Percentiles rank a stretch among this genome's conserved stretches.
These are phyloP conservation scores for Candida anglica DNA, from an alignment of 805 yeast species.

Conservation along the genomic window DNA sequence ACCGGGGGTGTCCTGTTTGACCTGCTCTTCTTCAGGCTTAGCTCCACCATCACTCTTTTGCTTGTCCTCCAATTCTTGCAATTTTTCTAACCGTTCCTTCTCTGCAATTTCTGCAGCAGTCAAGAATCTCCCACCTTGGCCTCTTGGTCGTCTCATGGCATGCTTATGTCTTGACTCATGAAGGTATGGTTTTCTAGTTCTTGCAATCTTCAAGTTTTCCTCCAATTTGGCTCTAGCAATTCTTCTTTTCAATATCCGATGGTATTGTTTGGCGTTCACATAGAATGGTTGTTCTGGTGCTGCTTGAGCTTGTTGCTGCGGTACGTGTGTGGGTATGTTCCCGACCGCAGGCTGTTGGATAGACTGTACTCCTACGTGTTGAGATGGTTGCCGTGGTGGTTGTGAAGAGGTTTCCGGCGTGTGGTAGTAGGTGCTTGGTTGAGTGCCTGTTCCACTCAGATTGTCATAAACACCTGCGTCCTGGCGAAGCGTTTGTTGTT, in stretches of 20 bases:
- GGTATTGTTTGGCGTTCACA: constrained; percentile 97
- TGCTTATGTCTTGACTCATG: constrained; percentile 98
- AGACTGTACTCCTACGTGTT: constrained; percentile 1
- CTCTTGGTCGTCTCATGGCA: constrained; percentile 98
- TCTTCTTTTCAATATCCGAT: constrained; percentile 87
- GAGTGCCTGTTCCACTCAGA: too few species aligned
- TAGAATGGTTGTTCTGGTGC: constrained; percentile 84
- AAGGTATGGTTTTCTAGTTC: constrained; percentile 88
- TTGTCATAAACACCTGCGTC: too few species aligned
- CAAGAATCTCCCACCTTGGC: constrained; percentile 95
- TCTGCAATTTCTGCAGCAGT: constrained; percentile 76
- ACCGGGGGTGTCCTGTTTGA: background rate
- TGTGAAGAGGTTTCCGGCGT: background rate
- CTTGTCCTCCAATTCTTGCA: constrained; percentile 29
- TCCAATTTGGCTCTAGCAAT: constrained; percentile 91
- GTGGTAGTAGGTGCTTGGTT: background rate
- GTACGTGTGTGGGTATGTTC: constrained; percentile 8
- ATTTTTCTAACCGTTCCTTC: constrained; percentile 36
- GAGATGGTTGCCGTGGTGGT: constrained; percentile 1
- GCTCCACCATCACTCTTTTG: constrained; percentile 7
- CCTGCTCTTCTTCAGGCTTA: background rate
- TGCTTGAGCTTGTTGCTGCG: constrained; percentile 9
- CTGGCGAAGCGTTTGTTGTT: too few species aligned
- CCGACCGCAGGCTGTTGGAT: constrained; percentile 1
- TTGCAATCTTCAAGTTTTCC: constrained; percentile 78